Percentiles rank a stretch among this genome's conserved stretches.
Conservation (phyloP, 768 basidiomycete species). For the Tulasnella sp. region DNA sequence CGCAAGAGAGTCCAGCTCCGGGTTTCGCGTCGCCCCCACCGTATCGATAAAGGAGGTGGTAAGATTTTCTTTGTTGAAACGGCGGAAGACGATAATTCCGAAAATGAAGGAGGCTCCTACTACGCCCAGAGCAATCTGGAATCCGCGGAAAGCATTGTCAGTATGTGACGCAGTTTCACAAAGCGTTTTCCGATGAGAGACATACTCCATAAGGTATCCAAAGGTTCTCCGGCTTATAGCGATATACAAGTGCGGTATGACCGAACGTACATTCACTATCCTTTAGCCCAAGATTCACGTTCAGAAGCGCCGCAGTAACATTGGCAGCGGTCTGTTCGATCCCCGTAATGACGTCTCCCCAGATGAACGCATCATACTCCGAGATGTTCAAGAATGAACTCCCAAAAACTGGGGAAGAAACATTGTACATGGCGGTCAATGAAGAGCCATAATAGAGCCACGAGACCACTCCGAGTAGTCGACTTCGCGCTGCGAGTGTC, state of each 20-base stretch:
- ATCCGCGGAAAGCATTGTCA: not conserved
- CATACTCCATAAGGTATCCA: not conserved
- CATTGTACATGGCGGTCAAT: too few species aligned
- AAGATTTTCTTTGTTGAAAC: not conserved
- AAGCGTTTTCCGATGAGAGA: not conserved
- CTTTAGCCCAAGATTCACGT: not conserved
- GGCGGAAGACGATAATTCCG: not conserved
- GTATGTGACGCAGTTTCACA: not conserved
- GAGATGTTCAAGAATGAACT: not conserved
- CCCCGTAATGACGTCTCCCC: slow-evolving; percentile 1
- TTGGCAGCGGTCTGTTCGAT: not conserved
- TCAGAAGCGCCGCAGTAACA: not conserved
- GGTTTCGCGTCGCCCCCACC: not conserved
- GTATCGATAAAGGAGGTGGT: slow-evolving; percentile 1
- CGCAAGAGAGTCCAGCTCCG: slow-evolving; percentile 7
- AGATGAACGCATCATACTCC: not conserved
- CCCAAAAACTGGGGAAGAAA: not conserved
- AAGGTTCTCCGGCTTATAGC: slow-evolving; percentile 3
- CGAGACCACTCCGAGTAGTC: not conserved
- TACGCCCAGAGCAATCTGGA: not conserved
- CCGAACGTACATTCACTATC: not conserved
- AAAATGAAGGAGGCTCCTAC: not conserved
- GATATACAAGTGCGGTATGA: not conserved
- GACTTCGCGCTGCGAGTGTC: not conserved
- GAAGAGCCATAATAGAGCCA: too few species aligned